Conservation (phyloP, 305 asterid genomes). For the Solanum hybrid region DNA sequence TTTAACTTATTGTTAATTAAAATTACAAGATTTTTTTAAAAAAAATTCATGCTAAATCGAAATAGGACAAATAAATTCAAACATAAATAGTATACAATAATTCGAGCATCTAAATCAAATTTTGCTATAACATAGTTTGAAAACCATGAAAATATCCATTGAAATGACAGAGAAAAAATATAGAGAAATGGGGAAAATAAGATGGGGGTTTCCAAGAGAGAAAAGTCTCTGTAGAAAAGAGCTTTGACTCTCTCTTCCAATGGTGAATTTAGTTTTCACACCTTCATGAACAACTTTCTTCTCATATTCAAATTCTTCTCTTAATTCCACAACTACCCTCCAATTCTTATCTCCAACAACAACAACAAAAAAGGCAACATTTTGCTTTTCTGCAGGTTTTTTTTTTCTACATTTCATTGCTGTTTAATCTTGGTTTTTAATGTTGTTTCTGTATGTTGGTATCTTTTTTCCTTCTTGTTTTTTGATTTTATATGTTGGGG, state of each 20-base stretch:
- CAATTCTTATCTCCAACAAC: not conserved
- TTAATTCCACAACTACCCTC: not conserved
- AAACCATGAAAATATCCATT: not conserved
- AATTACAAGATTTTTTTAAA: not conserved
- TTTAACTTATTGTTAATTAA: too few species aligned
- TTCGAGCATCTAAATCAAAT: not conserved
- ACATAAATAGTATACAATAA: not conserved
- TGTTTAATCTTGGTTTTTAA: not conserved
- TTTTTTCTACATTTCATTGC: not conserved
- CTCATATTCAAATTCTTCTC: not conserved
- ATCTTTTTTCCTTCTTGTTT: not conserved
- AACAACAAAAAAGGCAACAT: not conserved
- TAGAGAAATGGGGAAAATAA: not conserved
- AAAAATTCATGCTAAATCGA: not conserved
- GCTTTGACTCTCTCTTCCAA: constrained; percentile 4
- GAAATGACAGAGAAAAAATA: not conserved
- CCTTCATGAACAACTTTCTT: not conserved
- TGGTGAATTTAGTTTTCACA: not conserved
- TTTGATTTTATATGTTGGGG: not conserved
- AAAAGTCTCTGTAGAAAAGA: constrained; percentile 5
- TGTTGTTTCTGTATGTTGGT: not conserved
- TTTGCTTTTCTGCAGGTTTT: not conserved
- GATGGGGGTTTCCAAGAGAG: not conserved
- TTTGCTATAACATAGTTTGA: not conserved
- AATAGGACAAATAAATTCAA: not conserved